Evolutionary conservation across 192 early-diverging fungal species (phyloP).

Genomic region (Coemansia sp.): DNA sequence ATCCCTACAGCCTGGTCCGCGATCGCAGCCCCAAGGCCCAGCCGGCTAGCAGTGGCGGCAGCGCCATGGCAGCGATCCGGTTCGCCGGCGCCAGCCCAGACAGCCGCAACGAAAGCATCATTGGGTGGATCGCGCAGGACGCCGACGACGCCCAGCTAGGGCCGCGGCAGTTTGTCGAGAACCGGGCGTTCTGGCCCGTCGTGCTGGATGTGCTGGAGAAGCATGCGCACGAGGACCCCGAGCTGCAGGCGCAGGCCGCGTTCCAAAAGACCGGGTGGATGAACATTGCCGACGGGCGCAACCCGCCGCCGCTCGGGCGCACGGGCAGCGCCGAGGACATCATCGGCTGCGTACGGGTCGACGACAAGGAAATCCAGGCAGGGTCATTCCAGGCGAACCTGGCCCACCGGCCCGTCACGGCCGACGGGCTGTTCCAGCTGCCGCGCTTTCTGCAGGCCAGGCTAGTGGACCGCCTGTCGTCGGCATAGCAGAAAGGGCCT

Average conservation of each 20-base stretch:
- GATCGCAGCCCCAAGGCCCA: background rate
- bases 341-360: conserved; percentile 30
- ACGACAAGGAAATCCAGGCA: conserved; percentile 22
- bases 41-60: background rate
- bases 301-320: conserved; percentile 42
- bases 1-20: conserved; percentile 30
- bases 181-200: conserved; percentile 26
- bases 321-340: conserved; percentile 42
- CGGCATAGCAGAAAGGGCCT: background rate
- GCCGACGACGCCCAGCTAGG: conserved; percentile 8
- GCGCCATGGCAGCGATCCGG: background rate
- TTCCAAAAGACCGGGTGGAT: conserved; percentile 46
- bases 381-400: conserved; percentile 36
- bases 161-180: conserved; percentile 37
- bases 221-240: conserved; percentile 44
- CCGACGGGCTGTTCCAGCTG: conserved; percentile 42
- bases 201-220: conserved; percentile 22
- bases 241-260: conserved; percentile 43
- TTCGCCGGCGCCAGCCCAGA: conserved; percentile 1
- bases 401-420: conserved; percentile 32
- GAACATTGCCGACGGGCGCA: conserved; percentile 39
- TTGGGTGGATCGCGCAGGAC: conserved; percentile 33
- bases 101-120: conserved; percentile 11
- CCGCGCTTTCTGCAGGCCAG: conserved; percentile 32
- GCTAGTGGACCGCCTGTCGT: conserved; percentile 19